A percentile compares a stretch with the other conserved stretches of the same genome.
Evolutionary conservation across 345 rosid genomes (phyloP).

Genomic region (Citrus australasica): DNA sequence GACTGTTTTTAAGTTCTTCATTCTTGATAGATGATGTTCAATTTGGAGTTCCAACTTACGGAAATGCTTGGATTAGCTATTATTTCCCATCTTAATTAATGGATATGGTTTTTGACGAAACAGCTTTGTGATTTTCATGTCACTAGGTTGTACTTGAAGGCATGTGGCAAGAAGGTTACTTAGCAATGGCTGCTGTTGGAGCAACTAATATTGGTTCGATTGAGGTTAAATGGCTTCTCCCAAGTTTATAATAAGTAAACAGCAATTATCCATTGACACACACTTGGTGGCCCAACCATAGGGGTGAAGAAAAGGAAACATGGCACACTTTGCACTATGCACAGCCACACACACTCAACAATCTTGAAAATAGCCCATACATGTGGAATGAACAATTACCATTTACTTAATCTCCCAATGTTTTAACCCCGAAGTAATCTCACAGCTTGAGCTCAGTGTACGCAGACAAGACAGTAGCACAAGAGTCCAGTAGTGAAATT

Average conservation of each 20-base stretch:
- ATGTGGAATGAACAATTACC: background rate
- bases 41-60: background rate
- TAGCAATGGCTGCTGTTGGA: constrained; percentile 94
- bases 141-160: constrained; percentile 93
- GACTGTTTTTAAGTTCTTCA: background rate
- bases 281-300: background rate
- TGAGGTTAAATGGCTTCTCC: constrained; percentile 46
- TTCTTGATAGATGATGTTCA: background rate
- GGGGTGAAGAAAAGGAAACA: background rate
- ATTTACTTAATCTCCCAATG: background rate
- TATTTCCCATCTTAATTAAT: background rate
- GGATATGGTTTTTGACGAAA: background rate
- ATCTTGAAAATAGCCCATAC: background rate
- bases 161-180: constrained; percentile 76
- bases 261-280: background rate
- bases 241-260: background rate
- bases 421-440: background rate
- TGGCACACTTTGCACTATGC: background rate
- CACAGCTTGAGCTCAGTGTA: background rate
- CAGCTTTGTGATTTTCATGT: constrained; percentile 7
- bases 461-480: background rate
- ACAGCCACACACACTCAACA: background rate
- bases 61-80: background rate
- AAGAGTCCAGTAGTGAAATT: background rate
- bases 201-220: constrained; percentile 96